These are phyloP conservation scores for Pleurozium schreberi DNA, from an alignment of 225 moss, liverwort and hornwort genomes.

Conservation along the genomic window DNA sequence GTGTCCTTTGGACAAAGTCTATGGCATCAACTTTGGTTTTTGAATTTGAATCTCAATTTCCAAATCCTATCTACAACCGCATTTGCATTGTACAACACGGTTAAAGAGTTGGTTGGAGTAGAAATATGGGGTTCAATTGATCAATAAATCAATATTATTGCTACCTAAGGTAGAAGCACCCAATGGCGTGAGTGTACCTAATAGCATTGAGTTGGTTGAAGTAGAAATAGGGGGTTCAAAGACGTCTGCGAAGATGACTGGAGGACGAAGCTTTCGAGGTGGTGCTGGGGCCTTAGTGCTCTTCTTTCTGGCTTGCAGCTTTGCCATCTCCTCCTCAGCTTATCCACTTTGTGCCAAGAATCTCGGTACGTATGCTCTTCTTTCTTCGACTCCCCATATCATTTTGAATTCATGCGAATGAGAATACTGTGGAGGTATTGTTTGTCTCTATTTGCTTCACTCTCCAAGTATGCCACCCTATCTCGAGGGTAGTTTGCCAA, in stretches of 20 bases:
- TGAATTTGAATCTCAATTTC: too few relatives aligned
- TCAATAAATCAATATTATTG: too few relatives aligned
- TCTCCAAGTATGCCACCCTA: background rate
- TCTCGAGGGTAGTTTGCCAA: background rate
- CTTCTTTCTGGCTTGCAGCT: conserved; percentile 15
- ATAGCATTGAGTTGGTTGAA: too few relatives aligned
- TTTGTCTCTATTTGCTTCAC: background rate
- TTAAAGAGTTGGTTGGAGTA: too few relatives aligned
- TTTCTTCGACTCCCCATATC: background rate
- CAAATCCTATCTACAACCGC: too few relatives aligned
- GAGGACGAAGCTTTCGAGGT: conserved; percentile 1
- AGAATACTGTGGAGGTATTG: background rate
- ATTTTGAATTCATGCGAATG: background rate
- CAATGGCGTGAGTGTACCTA: too few relatives aligned
- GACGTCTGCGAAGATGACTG: background rate
- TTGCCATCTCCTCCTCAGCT: conserved; percentile 15
- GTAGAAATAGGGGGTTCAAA: too few relatives aligned
- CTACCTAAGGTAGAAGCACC: too few relatives aligned
- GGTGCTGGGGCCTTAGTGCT: background rate
- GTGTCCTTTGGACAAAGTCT: too few relatives aligned
- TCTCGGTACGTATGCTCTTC: conserved; percentile 2
- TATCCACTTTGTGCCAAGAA: conserved; percentile 35
- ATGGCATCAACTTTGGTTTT: too few relatives aligned
- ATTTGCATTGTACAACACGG: too few relatives aligned
- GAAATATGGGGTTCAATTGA: too few relatives aligned